A percentile compares a stretch with the other conserved stretches of the same genome.
Conservation (phyloP, 345 rosid species). For the Salix suchowensis region DNA sequence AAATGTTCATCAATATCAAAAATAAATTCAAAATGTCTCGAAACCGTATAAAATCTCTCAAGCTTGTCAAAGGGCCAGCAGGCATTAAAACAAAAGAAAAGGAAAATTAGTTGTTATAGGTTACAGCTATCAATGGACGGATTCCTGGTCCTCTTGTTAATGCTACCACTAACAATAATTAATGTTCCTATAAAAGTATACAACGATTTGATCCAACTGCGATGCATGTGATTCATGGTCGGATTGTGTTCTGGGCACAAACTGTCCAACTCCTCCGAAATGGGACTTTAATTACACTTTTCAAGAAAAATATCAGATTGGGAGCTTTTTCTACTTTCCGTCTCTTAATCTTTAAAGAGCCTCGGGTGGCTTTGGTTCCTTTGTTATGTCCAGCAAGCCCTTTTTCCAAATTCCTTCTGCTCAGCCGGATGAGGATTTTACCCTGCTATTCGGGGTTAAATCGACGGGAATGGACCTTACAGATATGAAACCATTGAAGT, state of each 20-base stretch:
- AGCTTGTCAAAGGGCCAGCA: too few relatives aligned
- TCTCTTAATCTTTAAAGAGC: conserved; percentile 51
- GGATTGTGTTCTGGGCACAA: conserved; percentile 84
- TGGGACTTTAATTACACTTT: conserved; percentile 77
- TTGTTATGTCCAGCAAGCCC: conserved; percentile 56
- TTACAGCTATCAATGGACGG: conserved; percentile 64
- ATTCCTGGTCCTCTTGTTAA: conserved; percentile 58
- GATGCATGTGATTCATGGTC: conserved; percentile 56
- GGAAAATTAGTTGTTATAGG: conserved; percentile 26
- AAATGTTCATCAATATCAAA: too few relatives aligned
- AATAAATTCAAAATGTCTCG: too few relatives aligned
- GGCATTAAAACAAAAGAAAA: too few relatives aligned
- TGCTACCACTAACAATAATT: too few relatives aligned
- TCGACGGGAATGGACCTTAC: conserved; percentile 91
- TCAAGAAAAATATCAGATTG: conserved; percentile 92
- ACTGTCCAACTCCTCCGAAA: conserved; percentile 65
- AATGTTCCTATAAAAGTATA: too few relatives aligned
- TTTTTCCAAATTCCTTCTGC: conserved; percentile 69
- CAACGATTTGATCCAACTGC: too few relatives aligned
- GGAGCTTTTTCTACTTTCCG: conserved; percentile 84
- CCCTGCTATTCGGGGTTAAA: conserved; percentile 66
- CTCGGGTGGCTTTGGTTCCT: not conserved
- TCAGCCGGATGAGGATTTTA: conserved; percentile 68
- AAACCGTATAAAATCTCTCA: too few relatives aligned
- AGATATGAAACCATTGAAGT: conserved; percentile 62